Percentiles rank a stretch among this genome's conserved stretches.
Evolutionary conservation across 495 filamentous ascomycete species (phyloP).

Genomic region (Aspergillus incahuasiensis): DNA sequence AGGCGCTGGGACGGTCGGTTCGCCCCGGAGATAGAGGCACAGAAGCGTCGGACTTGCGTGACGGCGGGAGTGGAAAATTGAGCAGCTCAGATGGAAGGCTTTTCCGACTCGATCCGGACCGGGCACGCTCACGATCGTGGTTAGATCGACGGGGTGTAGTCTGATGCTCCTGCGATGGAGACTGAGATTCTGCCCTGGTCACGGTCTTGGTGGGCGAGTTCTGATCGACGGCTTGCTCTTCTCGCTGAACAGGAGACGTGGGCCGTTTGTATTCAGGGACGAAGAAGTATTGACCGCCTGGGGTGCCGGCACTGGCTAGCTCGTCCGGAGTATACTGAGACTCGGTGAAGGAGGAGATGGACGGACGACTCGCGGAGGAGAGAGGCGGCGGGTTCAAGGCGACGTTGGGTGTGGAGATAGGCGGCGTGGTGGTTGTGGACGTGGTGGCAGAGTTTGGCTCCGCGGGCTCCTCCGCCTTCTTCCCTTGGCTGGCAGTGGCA

Average conservation of each 20-base stretch:
- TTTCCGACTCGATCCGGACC: constrained; percentile 8
- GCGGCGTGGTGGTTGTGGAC: not conserved
- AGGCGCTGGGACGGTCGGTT: constrained; percentile 6
- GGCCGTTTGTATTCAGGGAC: constrained; percentile 6
- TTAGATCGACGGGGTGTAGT: not conserved
- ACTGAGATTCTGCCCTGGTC: not conserved
- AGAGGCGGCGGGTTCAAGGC: constrained; percentile 3
- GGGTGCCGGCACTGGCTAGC: constrained; percentile 7
- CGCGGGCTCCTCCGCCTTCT: constrained; percentile 6
- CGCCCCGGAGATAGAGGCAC: constrained; percentile 17
- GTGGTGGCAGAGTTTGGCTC: constrained; percentile 11
- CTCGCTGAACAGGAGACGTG: constrained; percentile 3
- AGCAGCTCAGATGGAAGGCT: constrained; percentile 14
- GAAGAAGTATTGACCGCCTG: constrained; percentile 8
- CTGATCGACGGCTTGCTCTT: constrained; percentile 4
- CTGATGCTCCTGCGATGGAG: not conserved
- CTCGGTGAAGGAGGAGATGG: constrained; percentile 10
- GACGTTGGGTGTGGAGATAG: constrained; percentile 10
- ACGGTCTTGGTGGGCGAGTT: not conserved
- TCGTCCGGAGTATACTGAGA: constrained; percentile 13
- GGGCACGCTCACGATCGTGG: constrained; percentile 8
- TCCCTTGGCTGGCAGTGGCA: not conserved
- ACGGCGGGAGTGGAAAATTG: constrained; percentile 14
- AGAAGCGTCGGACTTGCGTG: constrained; percentile 11
- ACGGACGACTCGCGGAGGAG: constrained; percentile 9